A percentile compares a stretch with the other conserved stretches of the same genome.
Evolutionary conservation across 345 rosid species (phyloP).

Genomic region (Linum trigynum): DNA sequence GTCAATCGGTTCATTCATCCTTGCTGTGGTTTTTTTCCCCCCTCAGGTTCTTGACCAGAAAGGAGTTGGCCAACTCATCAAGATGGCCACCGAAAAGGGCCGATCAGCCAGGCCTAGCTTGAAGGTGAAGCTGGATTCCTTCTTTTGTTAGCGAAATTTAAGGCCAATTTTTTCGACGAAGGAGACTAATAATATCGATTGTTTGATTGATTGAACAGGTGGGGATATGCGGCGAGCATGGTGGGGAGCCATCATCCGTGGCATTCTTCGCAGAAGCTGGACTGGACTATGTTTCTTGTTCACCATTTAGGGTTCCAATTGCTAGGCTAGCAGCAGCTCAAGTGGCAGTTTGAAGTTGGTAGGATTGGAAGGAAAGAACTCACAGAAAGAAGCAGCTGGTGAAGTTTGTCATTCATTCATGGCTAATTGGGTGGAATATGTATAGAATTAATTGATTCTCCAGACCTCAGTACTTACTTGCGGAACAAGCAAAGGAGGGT

Average conservation of each 20-base stretch:
- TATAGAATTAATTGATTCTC: not conserved
- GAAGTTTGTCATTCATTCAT: not conserved
- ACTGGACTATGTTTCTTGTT: slow-evolving; percentile 89
- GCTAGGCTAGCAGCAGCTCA: slow-evolving; percentile 97
- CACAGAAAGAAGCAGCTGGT: no score
- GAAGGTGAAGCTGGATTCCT: slow-evolving; percentile 34
- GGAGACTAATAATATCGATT: no score
- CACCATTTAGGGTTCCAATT: slow-evolving; percentile 94
- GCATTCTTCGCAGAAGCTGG: slow-evolving; percentile 83
- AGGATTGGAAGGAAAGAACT: not conserved
- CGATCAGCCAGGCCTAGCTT: slow-evolving; percentile 68
- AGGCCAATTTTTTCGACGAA: no score
- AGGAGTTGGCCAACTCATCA: slow-evolving; percentile 80
- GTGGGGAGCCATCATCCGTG: slow-evolving; percentile 94
- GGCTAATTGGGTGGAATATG: not conserved
- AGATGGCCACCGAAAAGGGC: slow-evolving; percentile 77
- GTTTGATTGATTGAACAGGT: no score
- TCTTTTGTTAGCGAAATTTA: no score
- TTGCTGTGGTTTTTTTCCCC: not conserved
- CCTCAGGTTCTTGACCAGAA: slow-evolving; percentile 82
- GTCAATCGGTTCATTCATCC: not conserved
- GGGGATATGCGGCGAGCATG: slow-evolving; percentile 88
- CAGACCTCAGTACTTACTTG: not conserved
- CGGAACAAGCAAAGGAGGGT: not conserved
- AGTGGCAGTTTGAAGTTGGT: slow-evolving; percentile 35